Percentiles rank a stretch among this genome's conserved stretches.
Conservation (phyloP, 1,284 basidiomycete species). For the Xerocomus amazonicus region DNA sequence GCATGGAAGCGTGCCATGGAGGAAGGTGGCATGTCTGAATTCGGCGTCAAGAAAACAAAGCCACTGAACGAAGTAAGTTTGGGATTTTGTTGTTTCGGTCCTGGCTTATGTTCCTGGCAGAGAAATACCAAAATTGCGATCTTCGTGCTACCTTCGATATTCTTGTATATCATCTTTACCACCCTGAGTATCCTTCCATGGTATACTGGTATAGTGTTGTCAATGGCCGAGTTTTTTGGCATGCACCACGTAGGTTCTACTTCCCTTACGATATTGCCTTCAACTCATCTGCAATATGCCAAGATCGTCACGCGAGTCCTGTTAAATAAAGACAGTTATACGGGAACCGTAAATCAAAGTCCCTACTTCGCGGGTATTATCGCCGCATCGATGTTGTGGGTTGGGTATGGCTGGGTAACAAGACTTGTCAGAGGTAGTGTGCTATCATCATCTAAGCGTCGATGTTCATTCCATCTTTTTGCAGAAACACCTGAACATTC, state of each 20-base stretch:
- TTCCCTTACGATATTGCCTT: not conserved
- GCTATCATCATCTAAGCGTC: not conserved
- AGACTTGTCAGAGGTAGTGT: constrained; percentile 62
- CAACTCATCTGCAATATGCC: constrained; percentile 1
- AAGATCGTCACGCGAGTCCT: constrained; percentile 81
- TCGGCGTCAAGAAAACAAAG: constrained; percentile 65
- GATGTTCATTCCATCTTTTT: constrained; percentile 2
- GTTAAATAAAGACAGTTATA: constrained; percentile 73
- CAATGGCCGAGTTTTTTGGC: constrained; percentile 81
- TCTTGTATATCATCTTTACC: constrained; percentile 80
- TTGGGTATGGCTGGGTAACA: constrained; percentile 79
- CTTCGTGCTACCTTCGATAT: constrained; percentile 74
- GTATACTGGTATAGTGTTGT: constrained; percentile 84
- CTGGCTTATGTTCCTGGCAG: constrained; percentile 35
- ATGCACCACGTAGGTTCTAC: constrained; percentile 80
- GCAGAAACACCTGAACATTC: constrained; percentile 74
- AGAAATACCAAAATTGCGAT: constrained; percentile 81
- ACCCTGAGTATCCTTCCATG: constrained; percentile 82
- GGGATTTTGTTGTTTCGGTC: not conserved
- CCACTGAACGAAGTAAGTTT: constrained; percentile 63
- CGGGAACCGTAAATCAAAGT: constrained; percentile 70
- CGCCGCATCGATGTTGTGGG: constrained; percentile 82
- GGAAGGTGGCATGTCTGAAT: constrained; percentile 78
- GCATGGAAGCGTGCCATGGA: constrained; percentile 87
- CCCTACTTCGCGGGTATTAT: constrained; percentile 96